Base-by-base conservation (phyloP, 2,329 filamentous ascomycete genomes). In the Lanzia echinophila region DNA sequence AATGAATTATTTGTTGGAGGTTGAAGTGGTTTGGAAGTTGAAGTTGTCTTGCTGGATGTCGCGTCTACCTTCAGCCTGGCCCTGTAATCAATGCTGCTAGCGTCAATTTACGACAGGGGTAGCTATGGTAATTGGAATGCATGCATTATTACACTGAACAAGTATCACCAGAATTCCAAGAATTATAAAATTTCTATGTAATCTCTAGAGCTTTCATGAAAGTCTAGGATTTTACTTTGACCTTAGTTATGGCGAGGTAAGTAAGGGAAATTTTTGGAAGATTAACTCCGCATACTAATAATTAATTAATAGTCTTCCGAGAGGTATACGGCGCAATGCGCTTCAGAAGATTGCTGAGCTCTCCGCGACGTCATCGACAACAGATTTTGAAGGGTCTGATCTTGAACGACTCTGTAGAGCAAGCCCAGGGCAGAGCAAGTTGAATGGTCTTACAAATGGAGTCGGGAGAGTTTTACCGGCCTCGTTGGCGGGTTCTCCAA, bases 311-410 rank as follows among this genome's bases (percentile, higher is more conserved):
- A 68, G 65, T 53, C 43, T 57, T 71, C 71, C 75, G 59, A 75
- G 76, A 66, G 74, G 81, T 63, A 77, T 86, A 58, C 81, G 83
- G 66, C 79, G 78, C 59, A 76, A 75, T 66, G 83, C 83, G 60
- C 73, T 86, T 54, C 74, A 84, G 69, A 84, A 82, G 71, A 84
- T 86, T 60, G 83, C 83, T 41, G 75, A 76, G 44, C 73, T 86
- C 51, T 84, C 83, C 13, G 79, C 82, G 28, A 72, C 75, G 41
- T 78, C 72, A 66, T 71, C 79, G 17, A 69, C 72, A 43, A 72
- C 75, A 12, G 73, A 79, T 2, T 81, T 81, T 61, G 81, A 85
- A 63, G 75, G 77, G 66, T 82, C 82, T 47, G 83, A 86, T 59
- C 76, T 86, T 52, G 81, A 84, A 58, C 75, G 76, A 56, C 70